Evolutionary conservation across 495 filamentous ascomycete species (phyloP), one percentile per base, ranked within the genome.

Genomic region (Cryomyces minteri): DNA sequence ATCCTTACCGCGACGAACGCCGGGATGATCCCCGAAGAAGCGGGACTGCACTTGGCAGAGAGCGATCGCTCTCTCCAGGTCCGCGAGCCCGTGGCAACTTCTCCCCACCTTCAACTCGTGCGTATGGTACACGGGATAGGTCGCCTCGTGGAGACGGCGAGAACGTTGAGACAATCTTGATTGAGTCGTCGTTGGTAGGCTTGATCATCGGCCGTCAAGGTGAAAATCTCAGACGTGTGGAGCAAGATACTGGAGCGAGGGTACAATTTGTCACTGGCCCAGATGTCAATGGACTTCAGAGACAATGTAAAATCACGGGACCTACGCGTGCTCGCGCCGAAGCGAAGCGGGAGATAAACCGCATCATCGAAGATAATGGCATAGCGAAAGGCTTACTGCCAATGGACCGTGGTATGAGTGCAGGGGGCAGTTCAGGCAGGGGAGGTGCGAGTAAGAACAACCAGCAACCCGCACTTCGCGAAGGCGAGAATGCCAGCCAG

Each of bases 151-250:
- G 44, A 31, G 40, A 46, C 34, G 42, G 47, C 33, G 66, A 69
- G 41, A 75, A 79, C 48, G 66, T 68, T 6, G 83, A 90, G 54
- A 74, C 74, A 3, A 79, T 90, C 42, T 66, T 73, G 44, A 82
- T 90, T 47, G 83, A 90, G 51, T 79, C 78, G 5, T 74, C 70
- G 43, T 66, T 87, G 36, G 84, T 90, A 32, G 84, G 84, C 29
- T 65, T 90, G 7, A 86, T 90, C 56, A 90, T 90, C 52, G 84
- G 84, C 10, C 71, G 83, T 33, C 76, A 83, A 50, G 84, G 84
- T 41, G 84, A 90, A 58, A 90, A 85, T 45, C 64, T 90, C 29
- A 68, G 82, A 48, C 77, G 79, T 33, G 78, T 90, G 46, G 84
- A 90, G 56, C 58, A 70, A 12, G 80, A 86, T 46, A 84, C 77